Base-by-base conservation (phyloP, 441 rosid genomes). In the Isatis lusitanica region DNA sequence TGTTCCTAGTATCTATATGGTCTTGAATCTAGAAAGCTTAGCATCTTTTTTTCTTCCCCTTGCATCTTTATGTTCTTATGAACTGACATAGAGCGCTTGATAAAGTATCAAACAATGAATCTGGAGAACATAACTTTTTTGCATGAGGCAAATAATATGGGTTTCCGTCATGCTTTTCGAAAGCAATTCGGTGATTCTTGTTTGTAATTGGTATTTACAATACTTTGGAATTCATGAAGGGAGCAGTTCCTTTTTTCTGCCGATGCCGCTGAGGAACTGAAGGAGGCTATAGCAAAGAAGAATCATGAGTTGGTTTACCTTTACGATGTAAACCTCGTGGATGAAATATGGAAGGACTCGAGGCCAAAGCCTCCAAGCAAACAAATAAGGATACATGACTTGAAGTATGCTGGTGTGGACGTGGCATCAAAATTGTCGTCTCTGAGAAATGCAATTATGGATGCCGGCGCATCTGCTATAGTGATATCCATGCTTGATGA, bases 171-270 rank as follows among this genome's bases (percentile, higher is more conserved):
- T 26, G 26, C 51, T 50, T 30, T 33, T 40, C 9, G 24, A 21
- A 50, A 21, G 55, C 36, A 33, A 2, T 63, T 28, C 42, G 36
- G 24, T 43, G 16, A 17, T 46, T 31, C 2, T 38, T 57, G 62
- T 57, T n/a, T 64, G 50, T 64, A 42, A 12, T 65, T 42, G 51
- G 35, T 77, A 66, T 72, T 72, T 66, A 66, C 63, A 15, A 66
- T 66, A 61, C 47, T 69, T 83, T 83, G 84, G 82, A 76, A 80
- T 48, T 80, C 79, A 77, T 91, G 94, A 92, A 92, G 98, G 92
- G 90, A 85, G 85, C 97, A 92, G 99, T 95, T 95, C 83, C 98
- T 95, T 70, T 91, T 95, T 81, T 92, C 99, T 55, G 90, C 82
- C 73, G 96, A 88, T 86, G 91, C 93, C 70, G 94, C 97, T 46